Percentiles rank a stretch among this genome's conserved stretches.
Conservation (phyloP, 768 basidiomycete species). For the Hypholoma sublateritium region DNA sequence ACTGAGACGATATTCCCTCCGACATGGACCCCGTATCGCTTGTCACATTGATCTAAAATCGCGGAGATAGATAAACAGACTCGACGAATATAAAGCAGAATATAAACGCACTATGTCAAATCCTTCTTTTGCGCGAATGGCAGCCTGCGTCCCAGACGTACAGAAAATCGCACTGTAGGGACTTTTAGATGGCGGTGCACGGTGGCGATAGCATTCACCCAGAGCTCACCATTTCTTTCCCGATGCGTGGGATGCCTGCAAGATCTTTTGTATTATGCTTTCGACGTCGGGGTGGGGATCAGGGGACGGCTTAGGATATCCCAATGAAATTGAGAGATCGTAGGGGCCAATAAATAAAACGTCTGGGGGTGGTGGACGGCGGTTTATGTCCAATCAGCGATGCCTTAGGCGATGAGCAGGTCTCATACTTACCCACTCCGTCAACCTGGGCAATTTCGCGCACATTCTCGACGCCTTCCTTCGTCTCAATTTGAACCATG, state of each 20-base stretch:
- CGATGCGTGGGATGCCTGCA: conserved; percentile 45
- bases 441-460: conserved; percentile 60
- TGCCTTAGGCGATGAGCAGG: conserved; percentile 18
- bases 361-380: conserved; percentile 20
- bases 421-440: conserved; percentile 50
- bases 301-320: conserved; percentile 59
- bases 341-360: conserved; percentile 65
- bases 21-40: conserved; percentile 45
- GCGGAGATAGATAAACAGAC: not conserved
- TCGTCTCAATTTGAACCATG: conserved; percentile 69
- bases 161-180: conserved; percentile 26
- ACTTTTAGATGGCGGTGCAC: not conserved
- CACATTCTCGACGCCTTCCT: conserved; percentile 57
- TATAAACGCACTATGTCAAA: conserved; percentile 26
- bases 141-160: conserved; percentile 25
- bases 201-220: not conserved
- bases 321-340: conserved; percentile 63
- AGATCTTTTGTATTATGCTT: conserved; percentile 52
- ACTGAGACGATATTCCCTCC: conserved; percentile 29
- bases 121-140: conserved; percentile 23
- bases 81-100: not conserved
- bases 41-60: conserved; percentile 46
- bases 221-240: conserved; percentile 62
- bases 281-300: conserved; percentile 68
- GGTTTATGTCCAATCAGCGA: too few species aligned